Evolutionary conservation across 768 basidiomycete species (phyloP), one percentile per base, ranked within the genome.

Genomic region (Suillus occidentalis): DNA sequence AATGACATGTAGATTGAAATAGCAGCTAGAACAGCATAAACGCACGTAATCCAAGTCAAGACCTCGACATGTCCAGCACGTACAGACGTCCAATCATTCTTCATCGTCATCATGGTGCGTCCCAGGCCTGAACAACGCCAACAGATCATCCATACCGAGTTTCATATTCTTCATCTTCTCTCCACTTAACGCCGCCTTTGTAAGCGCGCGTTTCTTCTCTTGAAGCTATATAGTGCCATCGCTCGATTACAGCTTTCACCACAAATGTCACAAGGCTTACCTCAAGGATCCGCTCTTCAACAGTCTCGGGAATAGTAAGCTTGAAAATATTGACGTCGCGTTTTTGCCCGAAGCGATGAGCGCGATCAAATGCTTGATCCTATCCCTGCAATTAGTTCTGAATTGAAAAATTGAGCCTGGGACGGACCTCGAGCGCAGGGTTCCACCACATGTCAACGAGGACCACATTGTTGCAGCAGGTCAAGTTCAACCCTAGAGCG

Each of bases 371-470:
- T 0, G 95, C 95, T 79, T 98, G 96, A 67, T 97, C 94, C 85
- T 91, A 72, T 70, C 55, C 22, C 70, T 66, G 18, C 64, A 66
- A 25, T 71, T 64, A 64, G 67, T 71, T 55, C 69, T 68, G 18
- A 59, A 31, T 42, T 42, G 13, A 13, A 42, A 40, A 59, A 13
- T 18, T 20, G 6, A 28, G 25, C 40, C 20, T 20, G 6, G 63
- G 70, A 72, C 84, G 67, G 68, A 91, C 90, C 77, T 93, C 92
- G 5, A 93, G 81, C 0, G 91, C 93, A 12, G 93, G 92, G 74
- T 94, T 91, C 94, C 96, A 98, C 95, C 96, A 98, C 65, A 95
- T 78, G 74, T 97, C 97, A 63, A 94, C 85, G 4, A 98, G 83
- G 69, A 98, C 91, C 45, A 98, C 95, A 68, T 97, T 94, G 75